Evolutionary conservation across 495 filamentous ascomycete genomes (phyloP).

Genomic region (Podospora comata): DNA sequence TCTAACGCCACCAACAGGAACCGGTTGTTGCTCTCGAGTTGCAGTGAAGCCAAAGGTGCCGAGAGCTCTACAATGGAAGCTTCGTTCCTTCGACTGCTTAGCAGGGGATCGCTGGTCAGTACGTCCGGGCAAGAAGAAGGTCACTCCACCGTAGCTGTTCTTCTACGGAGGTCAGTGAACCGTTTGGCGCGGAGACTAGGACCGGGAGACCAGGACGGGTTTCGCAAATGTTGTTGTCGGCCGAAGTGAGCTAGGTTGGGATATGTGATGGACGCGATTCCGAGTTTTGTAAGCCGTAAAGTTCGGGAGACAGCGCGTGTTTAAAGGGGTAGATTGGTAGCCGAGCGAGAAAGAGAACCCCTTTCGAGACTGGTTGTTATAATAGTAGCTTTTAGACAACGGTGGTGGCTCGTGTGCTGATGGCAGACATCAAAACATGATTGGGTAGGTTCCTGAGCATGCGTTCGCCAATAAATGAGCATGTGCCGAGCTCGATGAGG

Average conservation of each 20-base stretch:
- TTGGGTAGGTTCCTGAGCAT: conserved; percentile 37
- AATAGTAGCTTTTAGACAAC: conserved; percentile 28
- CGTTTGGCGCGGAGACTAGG: not conserved
- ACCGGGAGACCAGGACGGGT: not conserved
- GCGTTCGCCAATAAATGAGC: conserved; percentile 40
- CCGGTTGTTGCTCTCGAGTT: not conserved
- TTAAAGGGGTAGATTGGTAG: conserved; percentile 19
- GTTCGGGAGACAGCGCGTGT: conserved; percentile 4
- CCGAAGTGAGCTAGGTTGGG: not conserved
- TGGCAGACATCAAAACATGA: conserved; percentile 39
- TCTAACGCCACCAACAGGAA: not conserved
- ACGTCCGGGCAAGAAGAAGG: not conserved
- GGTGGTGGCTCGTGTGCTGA: conserved; percentile 36
- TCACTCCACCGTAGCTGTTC: not conserved
- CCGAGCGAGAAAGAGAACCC: conserved; percentile 18
- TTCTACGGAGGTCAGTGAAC: not conserved
- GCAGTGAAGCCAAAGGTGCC: not conserved
- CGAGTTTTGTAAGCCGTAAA: not conserved
- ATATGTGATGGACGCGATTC: not conserved
- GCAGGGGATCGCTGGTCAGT: not conserved
- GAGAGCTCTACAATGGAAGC: not conserved
- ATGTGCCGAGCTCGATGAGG: conserved; percentile 31
- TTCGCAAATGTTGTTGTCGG: not conserved
- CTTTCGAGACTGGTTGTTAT: conserved; percentile 20
- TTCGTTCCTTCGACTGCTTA: not conserved